These are phyloP conservation scores for Kingdonia uniflora DNA, from an alignment of 164 flowering plant genomes.

Conservation along the genomic window DNA sequence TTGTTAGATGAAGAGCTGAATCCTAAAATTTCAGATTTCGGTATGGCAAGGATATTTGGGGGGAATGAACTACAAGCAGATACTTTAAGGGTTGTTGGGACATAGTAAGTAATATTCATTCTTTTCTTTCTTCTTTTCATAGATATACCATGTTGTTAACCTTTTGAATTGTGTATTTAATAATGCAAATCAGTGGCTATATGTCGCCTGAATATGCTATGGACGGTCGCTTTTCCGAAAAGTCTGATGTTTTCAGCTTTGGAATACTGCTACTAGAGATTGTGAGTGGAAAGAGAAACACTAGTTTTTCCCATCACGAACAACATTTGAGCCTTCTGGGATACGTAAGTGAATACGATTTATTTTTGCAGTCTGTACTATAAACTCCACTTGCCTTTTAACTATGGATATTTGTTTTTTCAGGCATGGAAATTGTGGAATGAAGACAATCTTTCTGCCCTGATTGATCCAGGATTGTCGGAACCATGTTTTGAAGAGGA, in stretches of 20 bases:
- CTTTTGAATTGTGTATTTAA: not conserved
- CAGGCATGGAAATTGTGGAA: slow-evolving; percentile 17
- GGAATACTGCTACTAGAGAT: slow-evolving; percentile 17
- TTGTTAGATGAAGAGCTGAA: slow-evolving; percentile 12
- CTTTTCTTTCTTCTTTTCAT: not conserved
- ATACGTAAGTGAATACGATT: slow-evolving; percentile 6
- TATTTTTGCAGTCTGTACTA: not conserved
- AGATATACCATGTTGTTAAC: too few relatives aligned
- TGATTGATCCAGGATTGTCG: not conserved
- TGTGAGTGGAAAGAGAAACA: slow-evolving; percentile 11
- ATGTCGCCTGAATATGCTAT: slow-evolving; percentile 20
- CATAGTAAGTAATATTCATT: slow-evolving; percentile 12
- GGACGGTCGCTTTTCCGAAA: slow-evolving; percentile 11
- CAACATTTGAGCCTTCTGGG: slow-evolving; percentile 3
- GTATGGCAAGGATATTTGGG: slow-evolving; percentile 18
- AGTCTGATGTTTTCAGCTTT: slow-evolving; percentile 17
- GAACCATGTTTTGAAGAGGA: not conserved
- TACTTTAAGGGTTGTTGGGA: slow-evolving; percentile 14
- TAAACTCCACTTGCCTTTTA: not conserved
- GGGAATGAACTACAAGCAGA: slow-evolving; percentile 9
- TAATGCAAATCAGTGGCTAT: slow-evolving; percentile 11
- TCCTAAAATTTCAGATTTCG: slow-evolving; percentile 21
- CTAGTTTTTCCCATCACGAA: slow-evolving; percentile 4
- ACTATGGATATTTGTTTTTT: not conserved
- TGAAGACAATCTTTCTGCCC: not conserved